Conservation (phyloP, 345 rosid species). For the Passiflora organensis region DNA sequence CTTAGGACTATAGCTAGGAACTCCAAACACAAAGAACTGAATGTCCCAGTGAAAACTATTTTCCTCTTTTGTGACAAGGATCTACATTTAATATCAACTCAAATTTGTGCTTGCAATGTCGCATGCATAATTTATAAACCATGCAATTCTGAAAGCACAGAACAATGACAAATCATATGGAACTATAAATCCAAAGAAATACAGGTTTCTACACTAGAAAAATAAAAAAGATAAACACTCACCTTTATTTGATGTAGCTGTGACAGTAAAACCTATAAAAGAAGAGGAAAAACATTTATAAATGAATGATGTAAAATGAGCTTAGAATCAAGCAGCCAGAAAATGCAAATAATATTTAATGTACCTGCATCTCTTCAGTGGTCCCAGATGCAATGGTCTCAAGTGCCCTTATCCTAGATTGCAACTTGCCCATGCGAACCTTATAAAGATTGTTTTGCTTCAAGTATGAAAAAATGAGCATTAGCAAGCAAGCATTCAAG, state of each 20-base stretch:
- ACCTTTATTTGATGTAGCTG: slow-evolving; percentile 29
- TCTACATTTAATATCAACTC: too few relatives aligned
- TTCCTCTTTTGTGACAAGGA: too few relatives aligned
- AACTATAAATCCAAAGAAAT: too few relatives aligned
- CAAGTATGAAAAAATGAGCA: slow-evolving; percentile 23
- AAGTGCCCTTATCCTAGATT: slow-evolving; percentile 58
- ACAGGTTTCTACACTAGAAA: too few relatives aligned
- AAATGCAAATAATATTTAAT: slow-evolving; percentile 7
- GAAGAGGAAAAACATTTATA: neutral
- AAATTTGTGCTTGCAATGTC: too few relatives aligned
- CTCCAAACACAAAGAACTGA: too few relatives aligned
- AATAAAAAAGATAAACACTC: neutral
- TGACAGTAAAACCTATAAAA: slow-evolving; percentile 21
- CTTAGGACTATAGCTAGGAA: too few relatives aligned
- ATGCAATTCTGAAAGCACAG: too few relatives aligned
- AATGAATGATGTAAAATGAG: slow-evolving; percentile 8
- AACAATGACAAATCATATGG: too few relatives aligned
- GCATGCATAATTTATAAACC: too few relatives aligned
- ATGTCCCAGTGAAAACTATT: too few relatives aligned
- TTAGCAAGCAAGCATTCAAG: too few relatives aligned
- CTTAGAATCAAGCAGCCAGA: slow-evolving; percentile 14
- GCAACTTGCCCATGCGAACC: slow-evolving; percentile 70
- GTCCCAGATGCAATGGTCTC: slow-evolving; percentile 77
- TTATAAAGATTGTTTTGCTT: slow-evolving; percentile 73
- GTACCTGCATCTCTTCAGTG: slow-evolving; percentile 73